Base-by-base conservation (phyloP, 2,329 filamentous ascomycete genomes). In the Fusarium brevicatenulatum region DNA sequence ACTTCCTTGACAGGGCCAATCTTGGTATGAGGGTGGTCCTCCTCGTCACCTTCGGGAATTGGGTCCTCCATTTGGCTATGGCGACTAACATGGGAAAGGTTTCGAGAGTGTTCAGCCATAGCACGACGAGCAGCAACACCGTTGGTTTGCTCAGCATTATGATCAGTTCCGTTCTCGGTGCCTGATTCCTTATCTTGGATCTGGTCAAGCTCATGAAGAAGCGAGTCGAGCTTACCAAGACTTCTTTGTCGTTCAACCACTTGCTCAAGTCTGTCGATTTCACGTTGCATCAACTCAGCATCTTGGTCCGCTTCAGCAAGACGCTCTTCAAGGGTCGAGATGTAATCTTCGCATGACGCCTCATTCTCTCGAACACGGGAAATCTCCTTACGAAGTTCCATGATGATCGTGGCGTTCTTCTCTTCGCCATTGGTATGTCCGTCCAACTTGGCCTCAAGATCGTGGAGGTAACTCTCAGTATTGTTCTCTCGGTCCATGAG, bases 231-330 rank as follows among this genome's bases (percentile, higher is more conserved):
- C 82, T 98, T 97, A 44, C 96, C 96, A 7, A 99, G 89, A 80
- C 95, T 98, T 67, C 96, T 90, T 82, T 99, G 96, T 54, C 97
- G 93, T 82, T 98, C 95, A 57, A 99, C 91, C 12, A 99, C 94
- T 81, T 97, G 94, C 82, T 98, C 96, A 18, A 99, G 87, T 39
- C 95, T 91, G 78, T 98, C 94, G 71, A 99, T 93, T 79, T 99
- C 96, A 40, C 95, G 93, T 81, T 97, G 95, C 95, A 99, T 98
- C 68, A 98, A 85, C 81, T 98, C 96, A 72, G 94, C 91, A 80
- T 99, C 96, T 81, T 98, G 95, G 78, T 99, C 96, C 5, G 95
- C 92, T 82, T 99, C 96, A 2, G 96, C 96, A 13, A 99, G 88
- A 28, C 95, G 92, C 83, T 98, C 96, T 80, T 99, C 96, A 16